Evolutionary conservation across 1,284 basidiomycete genomes (phyloP).

Genomic region (Apiotrichum mycotoxinovorans): DNA sequence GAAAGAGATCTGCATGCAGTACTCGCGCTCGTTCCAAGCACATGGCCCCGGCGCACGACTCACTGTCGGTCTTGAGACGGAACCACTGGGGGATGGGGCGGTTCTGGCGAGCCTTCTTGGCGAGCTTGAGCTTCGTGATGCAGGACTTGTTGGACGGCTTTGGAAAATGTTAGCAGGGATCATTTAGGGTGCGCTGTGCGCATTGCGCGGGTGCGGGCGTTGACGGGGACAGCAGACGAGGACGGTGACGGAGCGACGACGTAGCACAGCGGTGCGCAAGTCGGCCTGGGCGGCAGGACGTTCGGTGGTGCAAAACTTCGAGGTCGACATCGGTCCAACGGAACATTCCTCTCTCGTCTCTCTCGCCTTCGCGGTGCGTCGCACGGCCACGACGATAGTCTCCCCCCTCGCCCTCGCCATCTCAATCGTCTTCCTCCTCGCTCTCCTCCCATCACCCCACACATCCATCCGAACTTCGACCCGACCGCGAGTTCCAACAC

Average conservation of each 20-base stretch:
- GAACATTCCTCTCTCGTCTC: too few species aligned
- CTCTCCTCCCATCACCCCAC: too few species aligned
- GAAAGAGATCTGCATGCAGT: too few species aligned
- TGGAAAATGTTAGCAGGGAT: neutral
- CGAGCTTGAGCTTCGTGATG: slow-evolving; percentile 76
- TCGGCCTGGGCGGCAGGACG: too few species aligned
- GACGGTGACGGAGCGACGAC: neutral
- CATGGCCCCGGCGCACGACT: slow-evolving; percentile 24
- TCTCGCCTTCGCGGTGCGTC: too few species aligned
- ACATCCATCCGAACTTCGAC: neutral
- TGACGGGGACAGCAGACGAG: neutral
- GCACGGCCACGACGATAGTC: too few species aligned
- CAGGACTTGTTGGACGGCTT: slow-evolving; percentile 98
- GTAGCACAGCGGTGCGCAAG: too few species aligned
- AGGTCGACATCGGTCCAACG: neutral
- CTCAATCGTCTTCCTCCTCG: too few species aligned
- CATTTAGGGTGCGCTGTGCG: neutral
- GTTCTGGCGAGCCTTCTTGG: slow-evolving; percentile 95
- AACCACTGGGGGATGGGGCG: slow-evolving; percentile 98
- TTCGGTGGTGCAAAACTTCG: neutral
- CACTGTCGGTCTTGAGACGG: slow-evolving; percentile 87
- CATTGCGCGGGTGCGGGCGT: neutral
- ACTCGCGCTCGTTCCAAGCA: too few species aligned
- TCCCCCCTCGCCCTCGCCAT: too few species aligned
- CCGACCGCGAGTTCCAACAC: neutral